Evolutionary conservation across 352 stramenopile genomes (phyloP), one percentile per base, ranked within the genome.

Genomic region (Globisporangium acanthophoron): DNA sequence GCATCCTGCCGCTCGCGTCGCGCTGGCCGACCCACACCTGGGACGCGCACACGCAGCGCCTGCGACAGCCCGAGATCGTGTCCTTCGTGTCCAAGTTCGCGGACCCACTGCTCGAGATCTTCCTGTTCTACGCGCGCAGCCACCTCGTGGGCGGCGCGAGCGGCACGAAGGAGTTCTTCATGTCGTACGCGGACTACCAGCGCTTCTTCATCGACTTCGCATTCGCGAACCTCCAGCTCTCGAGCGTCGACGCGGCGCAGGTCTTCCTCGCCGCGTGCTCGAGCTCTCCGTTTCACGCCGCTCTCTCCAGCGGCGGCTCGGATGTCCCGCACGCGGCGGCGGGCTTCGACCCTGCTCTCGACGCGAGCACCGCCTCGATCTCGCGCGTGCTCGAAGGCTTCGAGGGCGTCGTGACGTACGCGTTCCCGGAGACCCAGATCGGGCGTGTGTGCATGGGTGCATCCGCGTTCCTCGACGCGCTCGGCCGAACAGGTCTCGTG

Each of bases 201-300:
- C 74, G 73, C 7, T 90, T 92, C 55, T 67, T 90, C 35, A 87
- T 80, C 53, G 82, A 92, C 51, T 92, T 92, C 67, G 67, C 65
- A 16, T 79, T 92, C 27, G 79, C 78, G 0, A 85, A 88, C 58
- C 52, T 90, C 13, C 76, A 85, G 29, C 56, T 90, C 27, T 90
- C 80, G 35, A 89, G 76, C 24, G 74, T 90, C 20, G 78, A 89
- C 40, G 74, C 74, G 3, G 77, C 80, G 11, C 79, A 92, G 46
- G 69, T 90, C 35, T 92, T 88, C 56, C 54, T 92, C 11, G 82
- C 78, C 1, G 63, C 82, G 8, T 90, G 82, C 54, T 78, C 69
- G 9, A 89, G 79, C 51, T 53, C 71, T 16, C 74, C 65, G 3
- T 78, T 89, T 37, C 74, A 87, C 49, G 59, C 57, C 12, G 58